Evolutionary conservation across 768 basidiomycete species (phyloP).

Genomic region (Suillus clintonianus): DNA sequence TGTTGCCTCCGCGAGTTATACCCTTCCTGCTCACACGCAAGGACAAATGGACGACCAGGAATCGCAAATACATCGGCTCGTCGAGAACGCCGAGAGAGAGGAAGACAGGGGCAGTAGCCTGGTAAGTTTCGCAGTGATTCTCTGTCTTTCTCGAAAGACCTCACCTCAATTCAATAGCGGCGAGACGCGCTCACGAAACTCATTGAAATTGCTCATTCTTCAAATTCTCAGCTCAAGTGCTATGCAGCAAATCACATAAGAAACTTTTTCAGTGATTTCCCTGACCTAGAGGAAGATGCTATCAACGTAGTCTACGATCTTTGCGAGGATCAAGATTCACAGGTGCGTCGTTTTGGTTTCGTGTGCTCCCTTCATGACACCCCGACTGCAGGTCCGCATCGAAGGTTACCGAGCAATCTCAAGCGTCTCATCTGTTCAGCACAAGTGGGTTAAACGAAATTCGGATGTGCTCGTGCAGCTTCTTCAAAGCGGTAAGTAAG

Average conservation of each 20-base stretch:
- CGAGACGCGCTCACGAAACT: conserved; percentile 53
- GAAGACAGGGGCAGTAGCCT: conserved; percentile 38
- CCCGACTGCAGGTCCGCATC: conserved; percentile 55
- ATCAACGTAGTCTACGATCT: conserved; percentile 80
- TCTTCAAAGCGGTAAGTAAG: conserved; percentile 66
- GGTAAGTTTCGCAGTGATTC: conserved; percentile 30
- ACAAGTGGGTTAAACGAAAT: conserved; percentile 67
- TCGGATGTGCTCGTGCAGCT: conserved; percentile 76
- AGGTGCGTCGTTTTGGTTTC: conserved; percentile 36
- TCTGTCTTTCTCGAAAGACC: neutral
- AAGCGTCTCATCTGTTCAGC: conserved; percentile 46
- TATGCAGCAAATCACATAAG: conserved; percentile 60
- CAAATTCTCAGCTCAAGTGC: conserved; percentile 47
- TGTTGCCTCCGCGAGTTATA: neutral
- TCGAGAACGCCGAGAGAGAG: conserved; percentile 46
- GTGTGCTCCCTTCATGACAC: neutral
- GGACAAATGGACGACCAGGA: conserved; percentile 14
- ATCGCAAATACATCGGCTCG: conserved; percentile 31
- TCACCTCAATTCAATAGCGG: conserved; percentile 40
- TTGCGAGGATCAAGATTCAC: conserved; percentile 65
- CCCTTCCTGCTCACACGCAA: neutral
- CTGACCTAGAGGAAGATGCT: conserved; percentile 71
- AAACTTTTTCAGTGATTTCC: conserved; percentile 63
- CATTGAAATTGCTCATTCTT: conserved; percentile 54
- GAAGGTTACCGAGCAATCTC: conserved; percentile 68